Evolutionary conservation across 768 basidiomycete species (phyloP).

Genomic region (Russula abietina): DNA sequence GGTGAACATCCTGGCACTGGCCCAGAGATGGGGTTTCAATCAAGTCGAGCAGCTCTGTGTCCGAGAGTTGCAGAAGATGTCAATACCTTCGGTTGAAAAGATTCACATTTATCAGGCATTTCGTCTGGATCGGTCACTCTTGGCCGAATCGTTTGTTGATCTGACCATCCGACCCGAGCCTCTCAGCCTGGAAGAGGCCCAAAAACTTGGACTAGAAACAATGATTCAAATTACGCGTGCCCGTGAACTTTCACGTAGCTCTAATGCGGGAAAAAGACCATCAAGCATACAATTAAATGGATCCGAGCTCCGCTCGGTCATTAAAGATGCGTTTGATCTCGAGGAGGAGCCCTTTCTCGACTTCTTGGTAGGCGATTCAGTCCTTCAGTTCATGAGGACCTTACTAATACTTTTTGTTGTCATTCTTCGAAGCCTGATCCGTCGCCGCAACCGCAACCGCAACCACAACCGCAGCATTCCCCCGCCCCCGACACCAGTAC

Average conservation of each 20-base stretch:
- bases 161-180: slow-evolving; percentile 48
- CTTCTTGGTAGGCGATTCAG: neutral
- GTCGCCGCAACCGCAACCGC: neutral
- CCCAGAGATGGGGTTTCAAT: slow-evolving; percentile 49
- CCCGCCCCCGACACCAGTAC: neutral
- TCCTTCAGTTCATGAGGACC: neutral
- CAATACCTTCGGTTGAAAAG: slow-evolving; percentile 44
- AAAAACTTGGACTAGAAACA: slow-evolving; percentile 51
- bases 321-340: neutral
- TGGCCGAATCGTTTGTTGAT: slow-evolving; percentile 48
- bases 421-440: neutral
- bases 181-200: slow-evolving; percentile 48
- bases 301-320: neutral
- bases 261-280: neutral
- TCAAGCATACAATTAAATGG: neutral
- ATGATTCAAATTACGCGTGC: slow-evolving; percentile 46
- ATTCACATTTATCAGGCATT: slow-evolving; percentile 52
- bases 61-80: slow-evolving; percentile 44
- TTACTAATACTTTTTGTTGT: neutral
- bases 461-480: neutral
- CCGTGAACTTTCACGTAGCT: slow-evolving; percentile 38
- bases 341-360: neutral
- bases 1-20: slow-evolving; percentile 47
- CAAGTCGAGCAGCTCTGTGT: slow-evolving; percentile 48
- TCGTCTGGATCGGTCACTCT: slow-evolving; percentile 41